Evolutionary conservation across 441 rosid genomes (phyloP).

Genomic region (Geranium incanum): DNA sequence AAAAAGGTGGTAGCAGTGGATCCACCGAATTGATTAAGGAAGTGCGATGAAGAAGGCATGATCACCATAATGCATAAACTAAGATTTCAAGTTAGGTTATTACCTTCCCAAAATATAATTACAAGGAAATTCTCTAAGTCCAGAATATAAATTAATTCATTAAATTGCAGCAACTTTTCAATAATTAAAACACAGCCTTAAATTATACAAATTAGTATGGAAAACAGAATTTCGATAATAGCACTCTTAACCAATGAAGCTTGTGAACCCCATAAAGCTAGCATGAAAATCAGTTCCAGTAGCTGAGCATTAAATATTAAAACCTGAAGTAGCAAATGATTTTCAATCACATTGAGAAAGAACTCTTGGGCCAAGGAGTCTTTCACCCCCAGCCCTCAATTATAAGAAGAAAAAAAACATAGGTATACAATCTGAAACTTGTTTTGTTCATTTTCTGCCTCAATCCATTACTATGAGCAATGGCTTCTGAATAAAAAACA

Average conservation of each 20-base stretch:
- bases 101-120: no score
- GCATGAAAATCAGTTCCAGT: neutral
- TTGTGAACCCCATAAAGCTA: neutral
- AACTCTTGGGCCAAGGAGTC: neutral
- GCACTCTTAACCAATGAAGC: neutral
- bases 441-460: neutral
- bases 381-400: neutral
- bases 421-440: neutral
- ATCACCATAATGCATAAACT: neutral
- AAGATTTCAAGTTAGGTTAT: neutral
- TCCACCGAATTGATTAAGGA: no score
- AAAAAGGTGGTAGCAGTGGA: no score
- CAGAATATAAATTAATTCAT: neutral
- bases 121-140: neutral
- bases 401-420: neutral
- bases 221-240: neutral
- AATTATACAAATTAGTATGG: neutral
- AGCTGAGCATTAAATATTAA: neutral
- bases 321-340: neutral
- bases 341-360: neutral
- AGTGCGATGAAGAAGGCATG: no score
- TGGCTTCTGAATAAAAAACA: neutral
- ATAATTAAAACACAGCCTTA: neutral
- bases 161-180: neutral
- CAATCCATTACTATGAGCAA: neutral